phyloP scores from a whole-genome alignment of 2,329 filamentous ascomycete genomes.

The Fusarium sambucinum region DNA sequence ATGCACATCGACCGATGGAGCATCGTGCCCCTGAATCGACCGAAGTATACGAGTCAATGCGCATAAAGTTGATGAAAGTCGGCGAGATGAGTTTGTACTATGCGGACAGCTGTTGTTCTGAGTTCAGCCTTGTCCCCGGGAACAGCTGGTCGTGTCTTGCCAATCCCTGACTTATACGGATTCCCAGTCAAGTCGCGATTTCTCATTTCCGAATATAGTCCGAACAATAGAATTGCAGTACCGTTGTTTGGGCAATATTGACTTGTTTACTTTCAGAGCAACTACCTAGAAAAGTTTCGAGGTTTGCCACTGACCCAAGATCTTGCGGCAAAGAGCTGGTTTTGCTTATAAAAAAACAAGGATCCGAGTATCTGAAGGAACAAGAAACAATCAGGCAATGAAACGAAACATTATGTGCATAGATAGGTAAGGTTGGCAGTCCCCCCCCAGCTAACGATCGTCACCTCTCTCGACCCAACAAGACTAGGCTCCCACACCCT shows the following conservation, averaged over 20 bases:
- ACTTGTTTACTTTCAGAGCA: neutral
- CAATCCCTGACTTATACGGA: conserved; percentile 8
- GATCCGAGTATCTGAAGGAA: conserved; percentile 23
- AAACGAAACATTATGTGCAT: conserved; percentile 47
- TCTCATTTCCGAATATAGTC: conserved; percentile 9
- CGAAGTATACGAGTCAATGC: conserved; percentile 42
- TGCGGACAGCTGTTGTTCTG: conserved; percentile 3
- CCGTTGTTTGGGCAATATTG: neutral
- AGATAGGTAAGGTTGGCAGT: conserved; percentile 21
- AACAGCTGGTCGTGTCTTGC: conserved; percentile 15
- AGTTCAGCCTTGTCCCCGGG: conserved; percentile 31
- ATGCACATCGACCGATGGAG: conserved; percentile 37
- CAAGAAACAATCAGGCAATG: conserved; percentile 46
- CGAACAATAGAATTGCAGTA: conserved; percentile 1
- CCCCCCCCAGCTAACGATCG: conserved; percentile 42
- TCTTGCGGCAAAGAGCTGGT: conserved; percentile 10
- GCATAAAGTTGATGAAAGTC: conserved; percentile 37
- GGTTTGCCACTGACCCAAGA: conserved; percentile 2
- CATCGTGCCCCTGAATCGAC: conserved; percentile 26
- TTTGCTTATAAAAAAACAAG: conserved; percentile 20
- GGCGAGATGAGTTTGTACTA: conserved; percentile 30
- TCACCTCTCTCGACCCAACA: conserved; percentile 36
- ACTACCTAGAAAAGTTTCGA: neutral
- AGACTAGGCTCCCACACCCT: conserved; percentile 28
- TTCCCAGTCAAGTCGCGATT: neutral